phyloP scores from a whole-genome alignment of 176 grass and related monocot species.

The Rhipidocladum racemiflorum region DNA sequence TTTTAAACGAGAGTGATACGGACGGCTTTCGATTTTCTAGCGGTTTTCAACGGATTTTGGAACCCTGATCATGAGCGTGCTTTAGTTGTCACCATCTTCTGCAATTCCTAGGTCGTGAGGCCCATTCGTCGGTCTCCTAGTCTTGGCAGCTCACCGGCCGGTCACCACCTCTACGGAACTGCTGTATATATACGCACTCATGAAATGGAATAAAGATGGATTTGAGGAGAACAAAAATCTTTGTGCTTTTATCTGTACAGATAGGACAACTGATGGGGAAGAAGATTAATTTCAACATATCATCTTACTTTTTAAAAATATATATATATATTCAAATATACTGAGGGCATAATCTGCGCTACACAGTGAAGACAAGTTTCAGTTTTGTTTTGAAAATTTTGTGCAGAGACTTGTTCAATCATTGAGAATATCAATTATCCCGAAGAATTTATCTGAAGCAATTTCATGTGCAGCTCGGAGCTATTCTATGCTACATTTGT shows the following conservation, averaged over 20 bases:
- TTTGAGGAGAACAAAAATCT: constrained; percentile 16
- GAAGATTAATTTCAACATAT: constrained; percentile 27
- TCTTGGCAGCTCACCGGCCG: constrained; percentile 23
- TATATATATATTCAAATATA: constrained; percentile 6
- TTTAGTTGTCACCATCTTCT: constrained; percentile 43
- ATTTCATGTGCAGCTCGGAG: background rate
- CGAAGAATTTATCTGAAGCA: background rate
- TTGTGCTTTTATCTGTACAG: constrained; percentile 4
- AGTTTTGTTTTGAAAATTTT: background rate
- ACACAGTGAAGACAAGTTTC: background rate
- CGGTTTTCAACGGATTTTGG: no score
- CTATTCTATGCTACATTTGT: background rate
- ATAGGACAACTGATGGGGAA: background rate
- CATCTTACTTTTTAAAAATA: background rate
- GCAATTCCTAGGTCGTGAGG: constrained; percentile 22
- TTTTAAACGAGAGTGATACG: no score
- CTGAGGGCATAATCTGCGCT: background rate
- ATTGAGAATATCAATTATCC: background rate
- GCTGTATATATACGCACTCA: constrained; percentile 17
- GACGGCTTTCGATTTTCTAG: no score
- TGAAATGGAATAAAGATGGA: constrained; percentile 41
- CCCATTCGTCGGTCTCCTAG: constrained; percentile 13
- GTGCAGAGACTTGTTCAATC: background rate
- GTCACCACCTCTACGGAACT: constrained; percentile 12
- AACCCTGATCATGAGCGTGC: no score